Percentiles rank a stretch among this genome's conserved stretches.
These are phyloP conservation scores for Ambrosiella cleistominuta DNA, from an alignment of 2,329 filamentous ascomycete genomes.

Conservation along the genomic window DNA sequence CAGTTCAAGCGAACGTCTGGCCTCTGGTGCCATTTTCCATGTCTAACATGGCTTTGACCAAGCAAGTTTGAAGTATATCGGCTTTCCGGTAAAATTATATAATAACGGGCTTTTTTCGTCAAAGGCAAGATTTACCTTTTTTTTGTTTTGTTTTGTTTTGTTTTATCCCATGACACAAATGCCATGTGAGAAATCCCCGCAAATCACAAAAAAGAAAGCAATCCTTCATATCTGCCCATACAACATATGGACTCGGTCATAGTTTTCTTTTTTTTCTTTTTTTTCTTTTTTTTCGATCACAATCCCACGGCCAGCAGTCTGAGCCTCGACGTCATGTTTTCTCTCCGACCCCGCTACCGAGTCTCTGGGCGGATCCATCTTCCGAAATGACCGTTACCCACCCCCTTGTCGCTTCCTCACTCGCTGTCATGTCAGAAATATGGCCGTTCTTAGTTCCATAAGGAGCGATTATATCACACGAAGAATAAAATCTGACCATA, in stretches of 20 bases:
- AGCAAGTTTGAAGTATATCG: background rate
- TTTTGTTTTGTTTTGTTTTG: background rate
- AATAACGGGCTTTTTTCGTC: background rate
- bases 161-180: background rate
- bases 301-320: too few relatives aligned
- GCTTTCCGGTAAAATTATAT: background rate
- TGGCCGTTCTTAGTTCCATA: too few relatives aligned
- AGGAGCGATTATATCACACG: too few relatives aligned
- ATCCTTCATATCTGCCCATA: background rate
- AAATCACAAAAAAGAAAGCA: background rate
- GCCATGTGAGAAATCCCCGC: background rate
- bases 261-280: background rate
- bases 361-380: too few relatives aligned
- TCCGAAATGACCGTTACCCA: too few relatives aligned
- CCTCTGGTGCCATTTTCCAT: background rate
- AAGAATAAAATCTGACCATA: constrained; percentile 5
- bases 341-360: too few relatives aligned
- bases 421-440: too few relatives aligned
- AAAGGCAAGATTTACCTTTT: too few relatives aligned
- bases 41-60: background rate
- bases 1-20: background rate
- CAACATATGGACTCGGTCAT: too few relatives aligned
- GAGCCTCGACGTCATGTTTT: too few relatives aligned
- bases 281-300: too few relatives aligned
- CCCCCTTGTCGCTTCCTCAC: too few relatives aligned